Evolutionary conservation across 2,329 filamentous ascomycete species (phyloP).

Genomic region (Thelonectria blattea): DNA sequence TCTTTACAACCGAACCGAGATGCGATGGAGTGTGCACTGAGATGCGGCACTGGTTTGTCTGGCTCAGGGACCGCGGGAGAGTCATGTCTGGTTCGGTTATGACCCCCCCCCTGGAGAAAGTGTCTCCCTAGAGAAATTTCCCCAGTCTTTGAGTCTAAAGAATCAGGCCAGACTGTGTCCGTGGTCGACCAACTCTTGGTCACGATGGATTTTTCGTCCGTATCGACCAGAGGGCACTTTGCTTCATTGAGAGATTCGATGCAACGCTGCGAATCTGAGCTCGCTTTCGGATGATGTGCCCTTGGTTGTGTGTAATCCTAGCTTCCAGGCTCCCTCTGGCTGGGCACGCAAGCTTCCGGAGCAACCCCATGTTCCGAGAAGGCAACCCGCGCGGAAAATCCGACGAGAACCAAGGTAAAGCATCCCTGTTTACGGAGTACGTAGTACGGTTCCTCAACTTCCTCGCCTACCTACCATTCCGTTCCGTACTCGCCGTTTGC

Average conservation of each 20-base stretch:
- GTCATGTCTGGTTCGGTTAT: not conserved
- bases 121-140: too few relatives aligned
- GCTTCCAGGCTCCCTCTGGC: not conserved
- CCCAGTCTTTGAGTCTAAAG: constrained; percentile 2
- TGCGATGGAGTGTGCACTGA: too few relatives aligned
- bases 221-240: not conserved
- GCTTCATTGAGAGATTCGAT: constrained; percentile 9
- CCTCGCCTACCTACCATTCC: not conserved
- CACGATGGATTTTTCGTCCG: not conserved
- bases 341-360: not conserved
- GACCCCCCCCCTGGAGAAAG: not conserved
- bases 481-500: not conserved
- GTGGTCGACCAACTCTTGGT: not conserved
- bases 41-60: too few relatives aligned
- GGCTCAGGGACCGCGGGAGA: not conserved
- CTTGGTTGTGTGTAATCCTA: too few relatives aligned
- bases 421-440: not conserved
- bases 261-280: constrained; percentile 7
- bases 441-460: too few relatives aligned
- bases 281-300: not conserved
- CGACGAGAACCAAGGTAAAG: not conserved
- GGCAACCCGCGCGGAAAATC: not conserved
- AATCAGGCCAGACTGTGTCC: constrained; percentile 9
- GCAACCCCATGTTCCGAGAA: not conserved
- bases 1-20: too few relatives aligned